Evolutionary conservation across 805 yeast genomes (phyloP).

Genomic region (Teunomyces barrocoloradensis): DNA sequence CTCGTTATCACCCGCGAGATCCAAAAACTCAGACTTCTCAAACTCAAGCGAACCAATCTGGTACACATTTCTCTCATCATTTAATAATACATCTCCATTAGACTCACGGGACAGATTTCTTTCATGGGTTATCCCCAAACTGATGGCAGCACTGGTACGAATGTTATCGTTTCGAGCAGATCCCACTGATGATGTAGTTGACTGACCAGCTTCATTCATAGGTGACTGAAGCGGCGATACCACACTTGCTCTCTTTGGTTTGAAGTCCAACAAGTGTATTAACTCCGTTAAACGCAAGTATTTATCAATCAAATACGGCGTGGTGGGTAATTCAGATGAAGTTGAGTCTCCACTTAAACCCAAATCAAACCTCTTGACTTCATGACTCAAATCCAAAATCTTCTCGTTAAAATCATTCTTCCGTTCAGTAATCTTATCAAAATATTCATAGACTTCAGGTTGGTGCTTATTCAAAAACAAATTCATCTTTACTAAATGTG

Average conservation of each 20-base stretch:
- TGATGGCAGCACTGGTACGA: neutral
- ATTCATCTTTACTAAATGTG: constrained; percentile 72
- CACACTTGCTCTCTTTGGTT: constrained; percentile 5
- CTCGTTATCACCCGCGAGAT: constrained; percentile 35
- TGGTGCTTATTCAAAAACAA: constrained; percentile 58
- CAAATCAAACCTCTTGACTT: constrained; percentile 54
- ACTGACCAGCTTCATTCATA: constrained; percentile 6
- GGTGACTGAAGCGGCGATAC: constrained; percentile 4
- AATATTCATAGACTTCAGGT: constrained; percentile 61
- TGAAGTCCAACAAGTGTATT: constrained; percentile 42
- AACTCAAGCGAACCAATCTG: constrained; percentile 48
- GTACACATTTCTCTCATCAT: constrained; percentile 31
- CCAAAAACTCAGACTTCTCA: constrained; percentile 49
- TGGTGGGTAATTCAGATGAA: constrained; percentile 60
- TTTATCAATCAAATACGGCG: constrained; percentile 68
- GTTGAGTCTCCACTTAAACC: constrained; percentile 50
- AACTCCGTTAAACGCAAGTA: constrained; percentile 59
- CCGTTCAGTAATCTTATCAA: constrained; percentile 68
- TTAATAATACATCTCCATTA: constrained; percentile 11
- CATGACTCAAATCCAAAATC: constrained; percentile 53
- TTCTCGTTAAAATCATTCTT: constrained; percentile 64
- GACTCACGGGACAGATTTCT: constrained; percentile 5
- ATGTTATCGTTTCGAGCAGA: constrained; percentile 4
- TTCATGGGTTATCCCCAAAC: neutral
- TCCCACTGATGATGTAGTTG: constrained; percentile 10